Percentiles rank a stretch among this genome's conserved stretches.
These are phyloP conservation scores for Rhinocladiella mackenziei DNA, from an alignment of 2,329 filamentous ascomycete genomes.

Conservation along the genomic window DNA sequence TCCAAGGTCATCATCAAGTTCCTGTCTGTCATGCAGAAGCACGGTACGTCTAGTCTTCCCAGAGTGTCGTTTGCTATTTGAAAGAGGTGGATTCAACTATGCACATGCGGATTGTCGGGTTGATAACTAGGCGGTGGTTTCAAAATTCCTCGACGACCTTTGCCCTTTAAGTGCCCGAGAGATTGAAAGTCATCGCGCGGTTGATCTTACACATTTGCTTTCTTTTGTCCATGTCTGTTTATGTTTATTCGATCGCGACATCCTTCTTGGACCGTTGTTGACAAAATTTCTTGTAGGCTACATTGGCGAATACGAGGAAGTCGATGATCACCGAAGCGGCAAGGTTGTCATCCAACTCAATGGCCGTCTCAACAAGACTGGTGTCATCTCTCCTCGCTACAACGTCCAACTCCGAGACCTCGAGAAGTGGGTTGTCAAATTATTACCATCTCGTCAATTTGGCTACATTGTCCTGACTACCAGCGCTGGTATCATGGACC, in stretches of 20 bases:
- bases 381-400: conserved; percentile 99
- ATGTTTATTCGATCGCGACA: conserved; percentile 95
- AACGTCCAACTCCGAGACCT: conserved; percentile 96
- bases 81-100: conserved; percentile 21
- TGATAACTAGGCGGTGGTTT: conserved; percentile 99
- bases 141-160: conserved; percentile 71
- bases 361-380: conserved; percentile 98
- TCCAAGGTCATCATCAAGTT: conserved; percentile 99
- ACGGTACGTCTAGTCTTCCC: conserved; percentile 67
- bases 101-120: conserved; percentile 59
- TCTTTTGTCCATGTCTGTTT: conserved; percentile 64
- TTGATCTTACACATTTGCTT: conserved; percentile 90
- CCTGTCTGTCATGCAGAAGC: conserved; percentile 97
- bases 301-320: conserved; percentile 99
- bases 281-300: conserved; percentile 65
- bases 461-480: conserved; percentile 99
- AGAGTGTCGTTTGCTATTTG: conserved; percentile 4
- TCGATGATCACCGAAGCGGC: conserved; percentile 98
- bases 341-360: conserved; percentile 99
- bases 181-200: conserved; percentile 65
- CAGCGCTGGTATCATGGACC: conserved; percentile 99
- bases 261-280: conserved; percentile 43
- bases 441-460: conserved; percentile 99
- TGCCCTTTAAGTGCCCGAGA: conserved; percentile 99
- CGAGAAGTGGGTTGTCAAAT: conserved; percentile 99